Evolutionary conservation across 768 basidiomycete species (phyloP).

Genomic region (Infundibulicybe gibba): DNA sequence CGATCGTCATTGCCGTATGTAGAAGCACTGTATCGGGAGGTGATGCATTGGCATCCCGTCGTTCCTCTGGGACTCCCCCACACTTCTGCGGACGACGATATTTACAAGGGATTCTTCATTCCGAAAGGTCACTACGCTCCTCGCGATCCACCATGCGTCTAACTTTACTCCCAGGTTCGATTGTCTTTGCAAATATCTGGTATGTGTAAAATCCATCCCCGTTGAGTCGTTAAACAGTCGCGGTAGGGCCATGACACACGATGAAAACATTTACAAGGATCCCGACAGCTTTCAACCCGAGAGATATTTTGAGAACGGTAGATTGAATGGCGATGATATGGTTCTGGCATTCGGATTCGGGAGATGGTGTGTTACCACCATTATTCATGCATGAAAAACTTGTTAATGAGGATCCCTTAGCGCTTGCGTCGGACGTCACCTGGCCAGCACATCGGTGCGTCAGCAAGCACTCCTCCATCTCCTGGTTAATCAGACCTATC

Average conservation of each 20-base stretch:
- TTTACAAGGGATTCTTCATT: slow-evolving; percentile 16
- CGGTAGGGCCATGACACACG: slow-evolving; percentile 43
- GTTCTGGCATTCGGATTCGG: slow-evolving; percentile 30
- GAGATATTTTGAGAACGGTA: no score
- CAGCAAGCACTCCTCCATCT: no score
- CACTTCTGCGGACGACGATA: slow-evolving; percentile 4
- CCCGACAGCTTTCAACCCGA: no score
- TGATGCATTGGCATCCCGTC: slow-evolving; percentile 31
- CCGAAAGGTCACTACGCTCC: slow-evolving; percentile 8
- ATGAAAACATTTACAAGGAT: no score
- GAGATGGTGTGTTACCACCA: no score
- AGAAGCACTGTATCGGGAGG: not conserved
- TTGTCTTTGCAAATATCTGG: slow-evolving; percentile 22
- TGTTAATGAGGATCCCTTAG: no score
- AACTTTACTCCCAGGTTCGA: no score
- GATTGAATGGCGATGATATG: no score
- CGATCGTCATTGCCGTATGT: not conserved
- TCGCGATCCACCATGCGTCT: not conserved
- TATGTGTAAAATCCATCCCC: not conserved
- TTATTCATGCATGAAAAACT: no score
- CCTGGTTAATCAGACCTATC: no score
- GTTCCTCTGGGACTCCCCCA: slow-evolving; percentile 20
- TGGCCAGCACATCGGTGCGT: no score
- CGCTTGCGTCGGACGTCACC: no score
- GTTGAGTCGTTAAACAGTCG: not conserved